Evolutionary conservation across 2,329 filamentous ascomycete species (phyloP).

Genomic region (Colletotrichum gloeosporioides): DNA sequence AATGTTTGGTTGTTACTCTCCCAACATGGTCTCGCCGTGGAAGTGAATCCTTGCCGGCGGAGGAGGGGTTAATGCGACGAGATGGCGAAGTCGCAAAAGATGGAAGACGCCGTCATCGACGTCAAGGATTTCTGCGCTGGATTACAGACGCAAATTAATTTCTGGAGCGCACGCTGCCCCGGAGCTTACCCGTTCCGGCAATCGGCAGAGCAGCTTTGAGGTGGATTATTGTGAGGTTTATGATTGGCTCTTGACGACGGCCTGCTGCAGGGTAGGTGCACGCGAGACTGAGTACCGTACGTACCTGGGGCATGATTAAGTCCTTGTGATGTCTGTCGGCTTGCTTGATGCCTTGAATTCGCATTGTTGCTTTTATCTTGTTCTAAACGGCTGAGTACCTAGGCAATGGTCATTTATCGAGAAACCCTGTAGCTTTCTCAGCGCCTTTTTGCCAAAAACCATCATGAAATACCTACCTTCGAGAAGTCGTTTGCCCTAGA

Average conservation of each 20-base stretch:
- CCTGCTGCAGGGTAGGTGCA: not conserved
- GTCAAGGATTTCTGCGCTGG: slow-evolving; percentile 17
- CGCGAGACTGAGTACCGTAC: too few species aligned
- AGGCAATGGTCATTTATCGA: too few species aligned
- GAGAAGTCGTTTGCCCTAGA: too few species aligned
- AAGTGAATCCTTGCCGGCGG: slow-evolving; percentile 22
- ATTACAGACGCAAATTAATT: slow-evolving; percentile 4
- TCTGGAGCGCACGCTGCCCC: not conserved
- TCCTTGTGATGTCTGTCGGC: too few species aligned
- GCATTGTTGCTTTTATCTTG: too few species aligned
- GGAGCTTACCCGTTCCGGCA: not conserved
- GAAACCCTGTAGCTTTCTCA: too few species aligned
- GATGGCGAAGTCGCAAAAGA: not conserved
- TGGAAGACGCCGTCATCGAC: slow-evolving; percentile 8
- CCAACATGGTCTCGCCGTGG: slow-evolving; percentile 7
- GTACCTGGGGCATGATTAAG: too few species aligned
- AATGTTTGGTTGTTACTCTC: not conserved
- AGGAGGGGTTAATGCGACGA: slow-evolving; percentile 37
- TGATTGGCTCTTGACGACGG: not conserved
- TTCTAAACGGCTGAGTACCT: too few species aligned
- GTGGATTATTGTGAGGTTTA: not conserved
- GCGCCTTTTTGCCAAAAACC: too few species aligned
- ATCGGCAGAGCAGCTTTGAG: not conserved
- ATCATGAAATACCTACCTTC: too few species aligned
- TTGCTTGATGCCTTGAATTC: too few species aligned